Evolutionary conservation across 2,329 filamentous ascomycete species (phyloP), one percentile per base, ranked within the genome.

Genomic region (Paecilomyces sp.): DNA sequence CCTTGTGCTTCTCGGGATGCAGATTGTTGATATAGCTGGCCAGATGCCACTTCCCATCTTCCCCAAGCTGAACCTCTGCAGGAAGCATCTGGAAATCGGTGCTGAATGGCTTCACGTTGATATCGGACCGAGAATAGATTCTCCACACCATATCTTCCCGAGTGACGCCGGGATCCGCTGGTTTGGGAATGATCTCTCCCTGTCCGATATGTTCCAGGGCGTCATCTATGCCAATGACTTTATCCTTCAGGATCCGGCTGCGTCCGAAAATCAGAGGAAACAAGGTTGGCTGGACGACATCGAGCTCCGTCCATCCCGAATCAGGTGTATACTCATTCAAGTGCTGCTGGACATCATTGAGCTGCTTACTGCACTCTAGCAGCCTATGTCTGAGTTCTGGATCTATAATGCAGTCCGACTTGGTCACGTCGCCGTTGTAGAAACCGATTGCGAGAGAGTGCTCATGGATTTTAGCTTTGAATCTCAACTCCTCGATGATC

Each of bases 271-370:
- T 68, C 0, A 89, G 70, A 0, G 86, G 85, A 63, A 80, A 89
- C 6, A 89, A 74, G 0, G 85, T 88, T 0, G 86, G 85, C 63
- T 89, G 81, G 4, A 89, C 79, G 1, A 89, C 73, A 66, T 89
- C 82, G 0, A 86, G 79, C 1, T 89, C 85, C 61, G 79, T 80
- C 0, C 72, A 70, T 22, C 82, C 72, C 1, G 78, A 82, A 1
- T 79, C 75, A 0, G 85, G 85, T 67, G 88, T 84, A 80, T 82
- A 89, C 68, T 88, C 86, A 62, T 82, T 80, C 34, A 76, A 55
- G 0, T 68, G 58, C 6, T 82, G 79, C 0, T 81, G 79, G 0
- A 82, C 76, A 18, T 81, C 70, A 60, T 87, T 81, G 1, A 90
- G 73, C 0, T 67, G 68, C 1, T 70, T 67, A 33, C 83, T 79